Evolutionary conservation across 169 alveolate species (phyloP).

Genomic region (Plasmodium gallinaceum): DNA sequence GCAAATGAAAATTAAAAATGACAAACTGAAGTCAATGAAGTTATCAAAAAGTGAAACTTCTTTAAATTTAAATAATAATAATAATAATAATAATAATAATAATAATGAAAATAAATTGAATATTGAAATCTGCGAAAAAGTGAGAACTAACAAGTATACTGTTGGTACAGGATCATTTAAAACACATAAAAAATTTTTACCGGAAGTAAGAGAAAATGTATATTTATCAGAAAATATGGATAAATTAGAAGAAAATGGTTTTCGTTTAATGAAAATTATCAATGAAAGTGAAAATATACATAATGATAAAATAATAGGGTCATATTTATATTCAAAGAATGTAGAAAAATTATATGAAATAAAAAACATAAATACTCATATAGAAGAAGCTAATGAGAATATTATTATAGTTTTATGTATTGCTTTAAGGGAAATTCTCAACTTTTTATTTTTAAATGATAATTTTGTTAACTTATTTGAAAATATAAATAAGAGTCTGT

Average conservation of each 20-base stretch:
- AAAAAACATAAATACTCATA: background rate
- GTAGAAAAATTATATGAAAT: slow-evolving; percentile 25
- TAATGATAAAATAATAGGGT: slow-evolving; percentile 33
- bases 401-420: slow-evolving; percentile 33
- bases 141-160: background rate
- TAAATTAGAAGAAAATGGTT: slow-evolving; percentile 16
- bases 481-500: slow-evolving; percentile 24
- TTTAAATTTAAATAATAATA: background rate
- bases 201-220: background rate
- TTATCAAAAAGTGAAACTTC: slow-evolving; percentile 11
- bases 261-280: slow-evolving; percentile 42
- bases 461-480: slow-evolving; percentile 34
- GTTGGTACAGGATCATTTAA: background rate
- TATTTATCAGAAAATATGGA: background rate
- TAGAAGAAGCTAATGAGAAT: background rate
- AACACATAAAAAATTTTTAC: background rate
- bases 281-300: slow-evolving; percentile 23
- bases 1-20: slow-evolving; percentile 6
- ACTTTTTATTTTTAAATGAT: slow-evolving; percentile 64
- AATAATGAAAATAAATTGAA: background rate
- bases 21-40: slow-evolving; percentile 7
- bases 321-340: slow-evolving; percentile 21
- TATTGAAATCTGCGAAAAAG: background rate
- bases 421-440: slow-evolving; percentile 35
- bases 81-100: background rate